phyloP scores from a whole-genome alignment of 1,284 basidiomycete genomes.

The Ceratobasidium sp. region DNA sequence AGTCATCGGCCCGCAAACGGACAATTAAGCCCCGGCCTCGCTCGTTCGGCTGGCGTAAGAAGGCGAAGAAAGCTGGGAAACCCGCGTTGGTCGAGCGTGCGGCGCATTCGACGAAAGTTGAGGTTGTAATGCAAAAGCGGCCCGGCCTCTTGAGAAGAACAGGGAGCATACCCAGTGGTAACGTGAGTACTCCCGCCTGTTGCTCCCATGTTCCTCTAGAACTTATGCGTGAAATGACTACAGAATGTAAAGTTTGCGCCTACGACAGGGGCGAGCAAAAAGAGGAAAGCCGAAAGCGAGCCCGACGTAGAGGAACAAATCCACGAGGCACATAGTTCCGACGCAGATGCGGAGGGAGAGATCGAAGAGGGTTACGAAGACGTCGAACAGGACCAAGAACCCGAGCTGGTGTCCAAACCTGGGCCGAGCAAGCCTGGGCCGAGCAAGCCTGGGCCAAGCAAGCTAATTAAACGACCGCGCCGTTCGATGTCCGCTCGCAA shows the following conservation, averaged over 20 bases:
- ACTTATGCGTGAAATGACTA: neutral
- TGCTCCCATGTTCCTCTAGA: neutral
- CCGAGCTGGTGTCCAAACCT: neutral
- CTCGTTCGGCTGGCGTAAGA: conserved; percentile 13
- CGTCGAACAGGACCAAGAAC: conserved; percentile 13
- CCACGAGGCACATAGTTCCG: neutral
- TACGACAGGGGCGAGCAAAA: neutral
- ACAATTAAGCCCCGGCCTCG: neutral
- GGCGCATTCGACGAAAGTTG: conserved; percentile 21
- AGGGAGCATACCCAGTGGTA: conserved; percentile 28
- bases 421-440: neutral
- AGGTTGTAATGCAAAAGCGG: conserved; percentile 19
- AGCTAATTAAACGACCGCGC: conserved; percentile 15
- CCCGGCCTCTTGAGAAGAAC: conserved; percentile 13
- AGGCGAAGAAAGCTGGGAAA: neutral
- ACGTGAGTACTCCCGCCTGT: conserved; percentile 8
- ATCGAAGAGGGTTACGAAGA: conserved; percentile 25
- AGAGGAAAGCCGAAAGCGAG: conserved; percentile 30
- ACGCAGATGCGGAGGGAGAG: conserved; percentile 20
- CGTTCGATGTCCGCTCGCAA: conserved; percentile 19
- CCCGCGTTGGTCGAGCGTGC: neutral
- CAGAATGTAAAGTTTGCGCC: conserved; percentile 36
- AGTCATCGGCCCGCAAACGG: neutral
- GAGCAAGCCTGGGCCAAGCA: neutral
- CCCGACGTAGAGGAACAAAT: neutral